These are phyloP conservation scores for Entelexis sorbosivorans DNA, from an alignment of 1,139 yeast species.

Conservation along the genomic window DNA sequence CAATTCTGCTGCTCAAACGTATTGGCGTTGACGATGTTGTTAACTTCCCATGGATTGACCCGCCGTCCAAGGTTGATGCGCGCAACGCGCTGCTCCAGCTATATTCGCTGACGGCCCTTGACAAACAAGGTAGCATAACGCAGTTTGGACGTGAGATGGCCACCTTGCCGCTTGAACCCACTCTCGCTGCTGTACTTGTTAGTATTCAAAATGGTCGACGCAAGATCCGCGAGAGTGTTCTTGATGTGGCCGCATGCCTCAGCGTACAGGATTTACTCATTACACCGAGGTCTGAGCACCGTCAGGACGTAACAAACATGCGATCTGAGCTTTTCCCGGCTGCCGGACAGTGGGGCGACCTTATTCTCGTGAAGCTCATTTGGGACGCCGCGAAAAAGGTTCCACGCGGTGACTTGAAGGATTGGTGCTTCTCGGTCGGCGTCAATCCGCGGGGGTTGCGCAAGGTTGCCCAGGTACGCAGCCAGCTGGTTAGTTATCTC, in stretches of 20 bases:
- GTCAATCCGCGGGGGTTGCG: conserved; percentile 70
- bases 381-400: conserved; percentile 42
- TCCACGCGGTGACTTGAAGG: conserved; percentile 43
- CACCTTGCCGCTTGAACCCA: conserved; percentile 79
- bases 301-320: conserved; percentile 63
- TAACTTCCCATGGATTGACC: conserved; percentile 86
- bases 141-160: conserved; percentile 74
- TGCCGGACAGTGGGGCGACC: conserved; percentile 68
- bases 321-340: conserved; percentile 45
- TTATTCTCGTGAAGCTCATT: conserved; percentile 70
- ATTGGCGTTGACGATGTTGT: conserved; percentile 74
- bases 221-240: conserved; percentile 43
- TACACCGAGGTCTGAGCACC: conserved; percentile 65
- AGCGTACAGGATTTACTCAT: conserved; percentile 81
- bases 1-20: conserved; percentile 70
- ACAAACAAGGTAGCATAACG: conserved; percentile 67
- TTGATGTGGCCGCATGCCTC: conserved; percentile 84
- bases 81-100: conserved; percentile 67
- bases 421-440: conserved; percentile 75
- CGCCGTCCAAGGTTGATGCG: conserved; percentile 72
- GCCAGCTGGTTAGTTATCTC: conserved; percentile 66
- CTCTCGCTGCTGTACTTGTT: conserved; percentile 75
- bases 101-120: conserved; percentile 67
- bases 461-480: conserved; percentile 63
- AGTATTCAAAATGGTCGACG: conserved; percentile 52